Conservation (phyloP, 176 grass and related monocot species). For the Calamus simplicifolius region DNA sequence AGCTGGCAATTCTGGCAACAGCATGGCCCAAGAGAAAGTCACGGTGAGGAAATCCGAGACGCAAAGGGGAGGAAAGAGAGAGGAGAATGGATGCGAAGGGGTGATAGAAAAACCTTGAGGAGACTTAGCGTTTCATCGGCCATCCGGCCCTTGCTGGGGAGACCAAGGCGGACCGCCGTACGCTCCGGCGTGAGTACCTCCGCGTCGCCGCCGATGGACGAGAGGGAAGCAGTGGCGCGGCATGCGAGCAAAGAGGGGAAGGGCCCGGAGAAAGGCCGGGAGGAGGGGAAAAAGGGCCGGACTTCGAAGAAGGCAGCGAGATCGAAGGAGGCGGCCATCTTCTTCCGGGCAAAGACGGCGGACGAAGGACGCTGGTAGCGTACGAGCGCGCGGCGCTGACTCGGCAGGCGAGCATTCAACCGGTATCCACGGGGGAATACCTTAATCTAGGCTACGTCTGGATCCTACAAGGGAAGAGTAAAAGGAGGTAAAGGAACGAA, state of each 20-base stretch:
- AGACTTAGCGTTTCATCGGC: conserved; percentile 87
- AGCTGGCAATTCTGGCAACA: conserved; percentile 72
- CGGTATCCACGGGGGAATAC: no score
- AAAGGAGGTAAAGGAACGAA: no score
- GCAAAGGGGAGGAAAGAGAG: no score
- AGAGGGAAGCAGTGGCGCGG: background rate
- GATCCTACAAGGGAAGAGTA: no score
- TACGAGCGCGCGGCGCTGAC: no score
- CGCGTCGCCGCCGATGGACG: conserved; percentile 13
- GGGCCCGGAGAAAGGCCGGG: conserved; percentile 2
- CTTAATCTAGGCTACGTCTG: no score
- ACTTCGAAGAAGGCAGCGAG: background rate
- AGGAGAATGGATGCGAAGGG: no score
- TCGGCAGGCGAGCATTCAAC: no score
- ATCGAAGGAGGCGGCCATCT: conserved; percentile 8
- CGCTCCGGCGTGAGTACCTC: conserved; percentile 26
- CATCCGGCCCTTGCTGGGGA: conserved; percentile 93
- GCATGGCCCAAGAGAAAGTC: background rate
- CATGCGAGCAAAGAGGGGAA: background rate
- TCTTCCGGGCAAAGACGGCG: background rate
- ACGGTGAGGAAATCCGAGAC: no score
- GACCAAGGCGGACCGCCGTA: conserved; percentile 62
- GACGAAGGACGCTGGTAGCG: no score
- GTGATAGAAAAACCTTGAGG: conserved; percentile 43
- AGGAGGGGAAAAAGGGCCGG: no score